Evolutionary conservation across 202 grass and related monocot species (phyloP), one percentile per base, ranked within the genome.

Genomic region (Miscanthus sacchariflorus): DNA sequence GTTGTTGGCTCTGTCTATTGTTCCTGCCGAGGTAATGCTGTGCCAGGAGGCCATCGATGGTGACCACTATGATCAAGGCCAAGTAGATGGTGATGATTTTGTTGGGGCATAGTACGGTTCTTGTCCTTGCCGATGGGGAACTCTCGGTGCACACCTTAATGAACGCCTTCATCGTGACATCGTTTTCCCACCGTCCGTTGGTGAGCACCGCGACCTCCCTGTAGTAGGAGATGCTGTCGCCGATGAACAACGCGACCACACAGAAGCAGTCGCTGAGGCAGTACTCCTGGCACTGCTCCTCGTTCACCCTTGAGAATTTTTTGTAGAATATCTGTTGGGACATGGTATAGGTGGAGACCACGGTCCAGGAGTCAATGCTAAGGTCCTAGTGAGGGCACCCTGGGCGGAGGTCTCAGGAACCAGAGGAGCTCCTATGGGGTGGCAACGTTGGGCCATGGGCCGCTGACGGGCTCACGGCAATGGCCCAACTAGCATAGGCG

Each of bases 201-300:
- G 54, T 21, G 15, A 84, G 67, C 43, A 21, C 81, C 15, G 43
- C 68, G 10, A 89, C 2, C 87, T 84, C 43, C 14, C 3, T 28
- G 43, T 81, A 89, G 1, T 66, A 54, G 15, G 39, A 27, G 0
- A 30, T 2, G 28, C 28, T 30, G 28, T 27, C 72, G 5, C 1
- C 42, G 21, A n/a, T 21, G 10, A 89, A 9, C 18, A 63, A 25
- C 1, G 87, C 81, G 2, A 75, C 87, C 1, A 68, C 4, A 67
- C 87, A 89, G 81, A 67, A 84, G 75, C 58, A 23, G 58, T 63
- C 58, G 58, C 21, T 24, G 19, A 23, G 21, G n/a, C n/a, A 84
- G 42, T 28, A 42, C 6, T 66, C 28, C n/a, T 54, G 43, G 81
- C 87, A 84, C 33, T 84, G 68, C 0, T 89, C 30, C 68, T 74